Evolutionary conservation across 2,329 filamentous ascomycete genomes (phyloP).

Genomic region (Gnomoniopsis smithogilvyi): DNA sequence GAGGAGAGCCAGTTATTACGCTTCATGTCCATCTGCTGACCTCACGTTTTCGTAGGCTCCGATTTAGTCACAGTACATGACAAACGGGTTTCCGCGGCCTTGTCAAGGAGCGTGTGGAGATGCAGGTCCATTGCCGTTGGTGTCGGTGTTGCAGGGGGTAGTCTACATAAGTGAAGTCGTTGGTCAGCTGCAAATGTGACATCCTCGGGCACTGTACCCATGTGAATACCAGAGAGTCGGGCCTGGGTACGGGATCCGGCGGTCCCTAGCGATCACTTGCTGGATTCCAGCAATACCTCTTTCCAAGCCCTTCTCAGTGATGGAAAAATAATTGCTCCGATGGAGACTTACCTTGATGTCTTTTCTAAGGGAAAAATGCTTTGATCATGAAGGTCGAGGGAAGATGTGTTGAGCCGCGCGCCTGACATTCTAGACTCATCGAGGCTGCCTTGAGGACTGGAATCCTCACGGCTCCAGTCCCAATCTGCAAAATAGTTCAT

Average conservation of each 20-base stretch:
- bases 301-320: not conserved
- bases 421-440: not conserved
- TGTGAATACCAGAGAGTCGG: constrained; percentile 12
- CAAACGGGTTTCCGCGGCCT: not conserved
- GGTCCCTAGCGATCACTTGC: not conserved
- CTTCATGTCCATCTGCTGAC: not conserved
- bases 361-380: too few species aligned
- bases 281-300: not conserved
- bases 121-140: not conserved
- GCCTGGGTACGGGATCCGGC: constrained; percentile 10
- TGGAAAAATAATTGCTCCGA: not conserved
- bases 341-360: not conserved
- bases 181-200: constrained; percentile 1
- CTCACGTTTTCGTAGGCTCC: not conserved
- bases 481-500: constrained; percentile 3
- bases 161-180: not conserved
- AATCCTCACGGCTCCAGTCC: not conserved
- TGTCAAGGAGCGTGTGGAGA: not conserved
- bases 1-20: not conserved
- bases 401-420: not conserved
- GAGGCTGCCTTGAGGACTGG: not conserved
- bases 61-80: not conserved
- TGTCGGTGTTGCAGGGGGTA: not conserved
- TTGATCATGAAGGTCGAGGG: not conserved
- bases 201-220: constrained; percentile 12